Base-by-base conservation (phyloP, 768 basidiomycete genomes). In the Lanmaoa rubissima region DNA sequence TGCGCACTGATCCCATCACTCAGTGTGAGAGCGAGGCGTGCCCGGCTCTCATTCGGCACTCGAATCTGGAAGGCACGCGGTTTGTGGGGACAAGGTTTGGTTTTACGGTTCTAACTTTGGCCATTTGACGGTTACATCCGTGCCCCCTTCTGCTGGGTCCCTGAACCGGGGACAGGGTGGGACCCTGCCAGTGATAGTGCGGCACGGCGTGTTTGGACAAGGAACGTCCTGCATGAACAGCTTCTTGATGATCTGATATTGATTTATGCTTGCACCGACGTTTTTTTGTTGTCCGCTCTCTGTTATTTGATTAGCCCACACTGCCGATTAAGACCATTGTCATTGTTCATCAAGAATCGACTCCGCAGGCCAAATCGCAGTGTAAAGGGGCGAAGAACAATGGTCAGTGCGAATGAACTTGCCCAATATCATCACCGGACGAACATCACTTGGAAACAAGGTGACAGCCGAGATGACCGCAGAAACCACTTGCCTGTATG, bases 241-340 rank as follows among this genome's bases (percentile, higher is more conserved):
- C 52, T 57, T 48, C 45, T 39, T 56, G 53, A 65, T 58, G 49
- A 53, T 58, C 45, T 34, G 42, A 53, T 49, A 10, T 36, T 36
- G 48, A 50, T 51, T 40, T 45, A 10, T 10, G 4, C 11, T 31
- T 36, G 24, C 31, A 11, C n/a, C 38, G 26, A 46, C 12, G 7
- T 2, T 17, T 26, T 47, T 10, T 26, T 48, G 41, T 43, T n/a
- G 19, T 34, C 19, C 4, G 26, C 28, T 13, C 24, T 14, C 12
- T 39, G 24, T 24, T 34, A 28, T 16, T 51, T 36, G 21, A 31
- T 48, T 31, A 6, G 44, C 10, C 21, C 9, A 14, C 14, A 35
- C 17, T 21, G 21, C 31, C 34, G 41, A 47, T 11, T 35, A 36
- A 13, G 16, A 51, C 7, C 14, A 16, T 31, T 14, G 6, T 1